Evolutionary conservation across 352 stramenopile genomes (phyloP).

Genomic region (Phytophthora syringae): DNA sequence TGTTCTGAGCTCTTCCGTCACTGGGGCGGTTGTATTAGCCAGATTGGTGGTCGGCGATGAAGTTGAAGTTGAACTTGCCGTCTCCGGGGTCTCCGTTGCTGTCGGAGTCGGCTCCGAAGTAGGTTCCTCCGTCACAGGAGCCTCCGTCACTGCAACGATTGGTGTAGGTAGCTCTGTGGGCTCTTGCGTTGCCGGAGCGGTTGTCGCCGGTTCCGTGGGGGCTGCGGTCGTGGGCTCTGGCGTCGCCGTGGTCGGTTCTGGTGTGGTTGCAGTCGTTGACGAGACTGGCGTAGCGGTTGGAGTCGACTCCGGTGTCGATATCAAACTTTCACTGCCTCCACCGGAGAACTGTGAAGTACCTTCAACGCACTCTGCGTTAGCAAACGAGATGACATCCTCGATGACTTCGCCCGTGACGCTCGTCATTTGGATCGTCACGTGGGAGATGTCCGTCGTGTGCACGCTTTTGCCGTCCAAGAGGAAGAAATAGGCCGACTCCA

Average conservation of each 20-base stretch:
- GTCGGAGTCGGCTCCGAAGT: too few species aligned
- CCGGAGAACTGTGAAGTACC: slow-evolving; percentile 29
- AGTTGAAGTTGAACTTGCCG: too few species aligned
- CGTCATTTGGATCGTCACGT: slow-evolving; percentile 50
- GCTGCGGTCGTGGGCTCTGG: neutral
- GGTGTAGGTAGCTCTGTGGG: too few species aligned
- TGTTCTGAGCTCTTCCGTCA: too few species aligned
- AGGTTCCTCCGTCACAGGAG: too few species aligned
- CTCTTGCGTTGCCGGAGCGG: too few species aligned
- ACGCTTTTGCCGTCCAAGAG: slow-evolving; percentile 50
- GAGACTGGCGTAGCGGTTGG: neutral
- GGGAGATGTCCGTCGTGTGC: slow-evolving; percentile 39
- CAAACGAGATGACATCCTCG: slow-evolving; percentile 58
- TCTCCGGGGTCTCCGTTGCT: too few species aligned
- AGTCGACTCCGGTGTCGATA: neutral
- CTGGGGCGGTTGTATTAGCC: too few species aligned
- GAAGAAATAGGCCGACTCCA: slow-evolving; percentile 74
- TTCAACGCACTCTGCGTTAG: slow-evolving; percentile 48
- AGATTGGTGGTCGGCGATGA: too few species aligned
- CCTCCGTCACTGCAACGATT: too few species aligned
- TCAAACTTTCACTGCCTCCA: neutral
- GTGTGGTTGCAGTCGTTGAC: neutral
- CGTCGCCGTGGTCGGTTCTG: neutral
- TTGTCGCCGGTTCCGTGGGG: too few species aligned
- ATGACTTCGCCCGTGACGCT: slow-evolving; percentile 56